Evolutionary conservation across 1,284 basidiomycete genomes (phyloP).

Genomic region (Phlebopus sp.): DNA sequence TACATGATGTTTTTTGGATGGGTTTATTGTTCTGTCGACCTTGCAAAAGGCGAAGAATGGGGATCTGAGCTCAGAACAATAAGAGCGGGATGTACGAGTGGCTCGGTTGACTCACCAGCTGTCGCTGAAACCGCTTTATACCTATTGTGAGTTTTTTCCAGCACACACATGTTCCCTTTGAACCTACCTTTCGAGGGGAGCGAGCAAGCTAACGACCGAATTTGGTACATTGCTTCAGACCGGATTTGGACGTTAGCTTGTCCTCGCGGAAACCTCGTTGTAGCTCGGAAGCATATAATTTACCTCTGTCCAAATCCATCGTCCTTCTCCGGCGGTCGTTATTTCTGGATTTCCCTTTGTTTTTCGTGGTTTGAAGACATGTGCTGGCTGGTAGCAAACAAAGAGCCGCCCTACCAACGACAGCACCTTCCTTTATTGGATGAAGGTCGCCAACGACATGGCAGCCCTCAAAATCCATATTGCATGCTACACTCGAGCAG

Average conservation of each 20-base stretch:
- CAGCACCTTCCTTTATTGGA: constrained; percentile 13
- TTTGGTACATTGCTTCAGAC: constrained; percentile 25
- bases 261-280: constrained; percentile 8
- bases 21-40: constrained; percentile 28
- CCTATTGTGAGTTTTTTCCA: background rate
- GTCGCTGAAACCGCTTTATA: constrained; percentile 26
- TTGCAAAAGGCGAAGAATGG: constrained; percentile 1
- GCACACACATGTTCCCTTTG: constrained; percentile 14
- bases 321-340: constrained; percentile 3
- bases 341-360: constrained; percentile 24
- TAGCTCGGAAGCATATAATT: background rate
- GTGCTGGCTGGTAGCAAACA: background rate
- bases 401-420: constrained; percentile 6
- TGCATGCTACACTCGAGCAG: background rate
- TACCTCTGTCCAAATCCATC: background rate
- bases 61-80: constrained; percentile 28
- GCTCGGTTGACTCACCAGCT: constrained; percentile 18
- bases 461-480: too few relatives aligned
- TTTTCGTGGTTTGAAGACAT: background rate
- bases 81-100: constrained; percentile 21
- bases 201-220: constrained; percentile 17
- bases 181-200: constrained; percentile 27
- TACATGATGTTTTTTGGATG: constrained; percentile 27
- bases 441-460: constrained; percentile 2
- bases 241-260: constrained; percentile 29